Evolutionary conservation across 768 basidiomycete species (phyloP).

Genomic region (Rhodotorula kratochvilovae): DNA sequence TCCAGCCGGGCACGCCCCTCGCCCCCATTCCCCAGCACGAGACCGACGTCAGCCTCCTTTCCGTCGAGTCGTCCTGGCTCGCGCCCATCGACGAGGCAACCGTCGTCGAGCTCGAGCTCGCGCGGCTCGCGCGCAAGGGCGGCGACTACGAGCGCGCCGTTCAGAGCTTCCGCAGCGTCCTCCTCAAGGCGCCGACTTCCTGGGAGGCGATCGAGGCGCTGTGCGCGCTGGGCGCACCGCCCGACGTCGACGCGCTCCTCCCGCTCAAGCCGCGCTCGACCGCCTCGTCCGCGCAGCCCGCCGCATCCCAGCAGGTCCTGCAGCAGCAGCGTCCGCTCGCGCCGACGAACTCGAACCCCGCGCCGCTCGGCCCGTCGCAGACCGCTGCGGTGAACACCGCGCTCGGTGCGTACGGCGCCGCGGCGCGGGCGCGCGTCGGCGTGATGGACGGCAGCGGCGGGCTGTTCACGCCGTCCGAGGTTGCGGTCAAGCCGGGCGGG

Average conservation of each 20-base stretch:
- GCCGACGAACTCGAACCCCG: neutral
- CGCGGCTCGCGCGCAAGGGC: constrained; percentile 69
- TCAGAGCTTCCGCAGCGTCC: constrained; percentile 64
- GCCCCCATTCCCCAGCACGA: constrained; percentile 46
- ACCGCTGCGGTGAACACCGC: constrained; percentile 7
- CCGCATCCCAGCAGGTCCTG: neutral
- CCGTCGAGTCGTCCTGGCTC: neutral
- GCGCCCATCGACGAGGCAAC: constrained; percentile 36
- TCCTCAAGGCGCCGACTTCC: constrained; percentile 68
- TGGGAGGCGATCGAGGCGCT: constrained; percentile 93
- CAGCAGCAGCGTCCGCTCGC: constrained; percentile 6
- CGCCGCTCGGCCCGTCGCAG: constrained; percentile 18
- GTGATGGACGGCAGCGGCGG: neutral
- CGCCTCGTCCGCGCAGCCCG: constrained; percentile 3
- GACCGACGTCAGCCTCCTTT: neutral
- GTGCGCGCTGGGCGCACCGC: constrained; percentile 64
- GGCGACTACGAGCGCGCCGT: constrained; percentile 72
- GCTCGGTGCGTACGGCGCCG: neutral
- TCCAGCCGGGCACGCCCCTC: constrained; percentile 56
- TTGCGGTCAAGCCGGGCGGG: constrained; percentile 2
- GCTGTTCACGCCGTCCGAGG: constrained; percentile 19
- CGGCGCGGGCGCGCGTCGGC: neutral
- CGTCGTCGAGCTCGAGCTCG: constrained; percentile 69
- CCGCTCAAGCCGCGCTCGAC: neutral
- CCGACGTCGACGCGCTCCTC: constrained; percentile 21